Conservation (phyloP, 371 early-diverging fungal genomes). For the Lichtheimia hyalospora region DNA sequence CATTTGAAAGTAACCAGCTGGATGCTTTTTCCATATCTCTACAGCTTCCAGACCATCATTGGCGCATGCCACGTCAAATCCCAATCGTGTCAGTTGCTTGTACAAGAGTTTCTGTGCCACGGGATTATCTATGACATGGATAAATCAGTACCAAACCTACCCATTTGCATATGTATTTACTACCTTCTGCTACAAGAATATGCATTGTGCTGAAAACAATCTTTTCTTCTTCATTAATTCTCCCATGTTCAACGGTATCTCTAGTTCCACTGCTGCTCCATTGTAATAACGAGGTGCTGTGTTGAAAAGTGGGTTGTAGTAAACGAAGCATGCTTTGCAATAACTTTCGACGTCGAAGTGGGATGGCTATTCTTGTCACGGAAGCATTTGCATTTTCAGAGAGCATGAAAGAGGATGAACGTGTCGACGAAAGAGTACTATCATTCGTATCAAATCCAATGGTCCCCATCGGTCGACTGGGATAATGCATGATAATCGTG, state of each 20-base stretch:
- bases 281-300: no score
- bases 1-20: conserved; percentile 32
- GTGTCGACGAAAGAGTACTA: no score
- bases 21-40: conserved; percentile 29
- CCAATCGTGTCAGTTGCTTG: conserved; percentile 41
- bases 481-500: neutral
- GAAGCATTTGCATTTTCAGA: no score
- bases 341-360: conserved; percentile 50
- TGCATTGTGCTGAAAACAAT: conserved; percentile 28
- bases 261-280: no score
- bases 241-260: no score
- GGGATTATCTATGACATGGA: conserved; percentile 28
- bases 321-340: conserved; percentile 20
- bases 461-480: neutral
- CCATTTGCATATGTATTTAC: no score
- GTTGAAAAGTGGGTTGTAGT: no score
- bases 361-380: conserved; percentile 56
- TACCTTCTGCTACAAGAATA: conserved; percentile 50
- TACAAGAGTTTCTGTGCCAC: conserved; percentile 43
- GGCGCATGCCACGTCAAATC: conserved; percentile 43
- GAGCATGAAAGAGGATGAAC: no score
- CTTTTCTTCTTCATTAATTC: conserved; percentile 26
- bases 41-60: conserved; percentile 47
- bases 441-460: no score
- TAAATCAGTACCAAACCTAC: neutral